Evolutionary conservation across 768 basidiomycete species (phyloP), one percentile per base, ranked within the genome.

Genomic region (Punctularia strigosozonata): DNA sequence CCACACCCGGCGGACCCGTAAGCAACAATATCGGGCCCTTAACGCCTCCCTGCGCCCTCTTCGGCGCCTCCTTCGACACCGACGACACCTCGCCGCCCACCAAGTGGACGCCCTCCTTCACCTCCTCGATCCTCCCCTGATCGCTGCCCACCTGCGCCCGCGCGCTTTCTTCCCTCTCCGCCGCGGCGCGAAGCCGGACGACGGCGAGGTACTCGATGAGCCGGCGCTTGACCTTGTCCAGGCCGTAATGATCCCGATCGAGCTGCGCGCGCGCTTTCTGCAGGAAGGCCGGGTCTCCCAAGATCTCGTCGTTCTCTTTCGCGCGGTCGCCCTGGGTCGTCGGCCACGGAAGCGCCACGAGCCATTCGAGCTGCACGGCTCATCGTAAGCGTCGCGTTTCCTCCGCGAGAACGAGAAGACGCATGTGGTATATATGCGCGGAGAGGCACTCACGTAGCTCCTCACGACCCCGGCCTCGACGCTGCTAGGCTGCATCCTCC

Each of bases 181-280:
- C n/a, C n/a, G n/a, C n/a, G n/a, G n/a, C n/a, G n/a, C n/a, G 63
- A 36, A 77, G 59, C 43, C 87, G 64, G 24, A 92, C 80, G 8
- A 95, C 83, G 0, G 88, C 90, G 28, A 97, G 72, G 55, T 89
- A 95, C 51, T 95, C 92, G 33, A 94, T 83, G 3, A 94, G 58
- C 7, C 91, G 69, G 46, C 85, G 80, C 68, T 95, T 97, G 55
- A 97, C 81, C 55, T 85, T 87, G 42, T 91, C 87, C 14, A 97
- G 65, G 1, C 92, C 92, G 49, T 80, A 94, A 56, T 97, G 91
- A 43, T 94, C 91, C 10, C 76, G 68, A 48, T 97, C 90, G 6
- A 97, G 74, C 52, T 86, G 88, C 17, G 64, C 64, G 18, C 84
- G 77, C 20, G 91, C 88, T 25, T 68, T 71, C 21, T 66, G 43